Base-by-base conservation (phyloP, 768 basidiomycete species). In the Mycena chlorophos region DNA sequence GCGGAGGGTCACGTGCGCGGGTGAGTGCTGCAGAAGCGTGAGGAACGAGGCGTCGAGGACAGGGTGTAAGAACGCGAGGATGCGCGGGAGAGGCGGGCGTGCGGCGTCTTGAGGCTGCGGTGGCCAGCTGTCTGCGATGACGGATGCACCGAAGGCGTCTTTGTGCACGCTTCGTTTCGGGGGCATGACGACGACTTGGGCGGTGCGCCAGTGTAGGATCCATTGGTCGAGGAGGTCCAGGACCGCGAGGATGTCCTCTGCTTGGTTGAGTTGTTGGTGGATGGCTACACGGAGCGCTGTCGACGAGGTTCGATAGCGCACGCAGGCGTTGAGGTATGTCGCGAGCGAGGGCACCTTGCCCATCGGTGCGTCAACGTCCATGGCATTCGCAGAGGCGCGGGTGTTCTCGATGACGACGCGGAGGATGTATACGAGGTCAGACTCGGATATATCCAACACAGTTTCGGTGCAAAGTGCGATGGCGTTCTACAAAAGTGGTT, bases 21-120 rank as follows among this genome's bases (percentile, higher is more conserved):
- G 83, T 14, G 78, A 68, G 63, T 90, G 77, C 56, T 87, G 83
- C 13, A 92, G 73, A 20, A 93, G 75, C 1, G 77, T 70, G 43
- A 91, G 75, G 66, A 89, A 89, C 13, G 82, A 85, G 0, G 89
- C 79, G 68, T 93, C 91, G 25, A 93, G 75, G 52, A 91, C 66
- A 4, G 76, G 73, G 69, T 88, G 85, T 6, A 87, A 65, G 72
- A 91, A 87, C 0, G 67, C 59, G 22, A 86, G 67, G 43, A 79
- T 82, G 70, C 79, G 76, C 40, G 71, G 63, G 16, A 83, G 57
- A 2, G 75, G 68, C 16, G 83, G 83, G 23, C 76, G 45, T 22
- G 12, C 45, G 23, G 72, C 69, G 8, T 55, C 63, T 17, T 58
- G 65, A 6, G 58, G 63, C 2, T 52, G 56, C 26, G 58, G 66